Evolutionary conservation across 2,329 filamentous ascomycete genomes (phyloP), one percentile per base, ranked within the genome.

Genomic region (Alternaria arbusti): DNA sequence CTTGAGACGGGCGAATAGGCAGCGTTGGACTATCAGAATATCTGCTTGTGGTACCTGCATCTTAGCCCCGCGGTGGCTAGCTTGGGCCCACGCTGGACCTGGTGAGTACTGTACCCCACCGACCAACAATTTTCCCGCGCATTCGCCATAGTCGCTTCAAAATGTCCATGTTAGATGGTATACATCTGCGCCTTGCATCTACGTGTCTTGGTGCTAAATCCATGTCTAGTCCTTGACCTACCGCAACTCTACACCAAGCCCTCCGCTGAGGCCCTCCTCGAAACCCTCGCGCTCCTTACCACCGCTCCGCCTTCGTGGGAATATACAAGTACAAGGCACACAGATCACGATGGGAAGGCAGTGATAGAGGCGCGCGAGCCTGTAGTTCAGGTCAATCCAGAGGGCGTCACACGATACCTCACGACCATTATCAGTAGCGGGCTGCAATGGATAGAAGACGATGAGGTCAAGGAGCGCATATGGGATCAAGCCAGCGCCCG

Each of bases 241-340:
- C 93, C 94, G n/a, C 92, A 94, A 74, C 85, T 95, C 66, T 93
- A 94, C 86, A 87, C 90, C 72, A 90, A 88, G 74, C 94, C 94
- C 7, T 84, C 88, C 20, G 89, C 88, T 62, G 81, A 84, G 30
- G 84, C 86, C 5, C 85, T 97, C 49, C 80, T 93, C 54, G 81
- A 84, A 25, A 87, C 88, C 25, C 87, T 97, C n/a, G 81, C 87
- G 32, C 82, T 87, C 26, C 85, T 97, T 36, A 86, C 88, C 62
- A 82, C 91, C 36, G 85, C 88, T 58, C 92, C 92, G 22, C 87
- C 87, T 4, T 86, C 90, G 57, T 94, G 91, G 91, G 87, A 87
- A 58, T 79, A 83, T 57, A 63, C 80, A 76, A 36, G 79, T 12
- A 80, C 80, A 9, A 32, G 13, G 17, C 15, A 32, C 23, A 43